These are phyloP conservation scores for Ehretia macrophylla DNA, from an alignment of 257 asterid species.

Conservation along the genomic window DNA sequence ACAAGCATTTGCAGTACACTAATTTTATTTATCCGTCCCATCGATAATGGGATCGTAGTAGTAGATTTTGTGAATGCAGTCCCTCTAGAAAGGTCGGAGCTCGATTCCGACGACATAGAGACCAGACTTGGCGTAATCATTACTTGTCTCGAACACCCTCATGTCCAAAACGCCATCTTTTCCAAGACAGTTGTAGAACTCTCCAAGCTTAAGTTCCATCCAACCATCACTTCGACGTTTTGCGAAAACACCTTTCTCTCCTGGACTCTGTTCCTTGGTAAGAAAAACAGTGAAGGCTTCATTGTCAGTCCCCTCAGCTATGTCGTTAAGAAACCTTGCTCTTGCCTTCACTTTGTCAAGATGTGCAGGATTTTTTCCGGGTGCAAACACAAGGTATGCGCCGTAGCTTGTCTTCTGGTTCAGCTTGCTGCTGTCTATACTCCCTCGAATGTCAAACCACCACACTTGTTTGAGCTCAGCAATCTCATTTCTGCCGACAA, in stretches of 20 bases:
- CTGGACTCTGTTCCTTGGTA: neutral
- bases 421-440: neutral
- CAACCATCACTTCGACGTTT: neutral
- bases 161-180: neutral
- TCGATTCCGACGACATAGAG: neutral
- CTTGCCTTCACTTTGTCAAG: neutral
- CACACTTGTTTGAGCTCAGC: neutral
- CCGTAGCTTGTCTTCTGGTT: neutral
- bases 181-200: neutral
- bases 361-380: neutral
- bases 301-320: neutral
- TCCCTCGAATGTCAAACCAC: neutral
- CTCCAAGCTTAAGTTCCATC: constrained; percentile 6
- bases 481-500: neutral
- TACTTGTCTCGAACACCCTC: neutral
- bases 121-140: neutral
- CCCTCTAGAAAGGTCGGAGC: neutral
- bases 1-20: too few relatives aligned
- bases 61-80: too few relatives aligned
- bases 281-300: neutral
- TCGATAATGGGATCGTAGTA: too few relatives aligned
- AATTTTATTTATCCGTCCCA: too few relatives aligned
- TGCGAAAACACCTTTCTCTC: neutral
- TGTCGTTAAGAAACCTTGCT: neutral
- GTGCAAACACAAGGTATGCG: constrained; percentile 4